Percentiles rank a stretch among this genome's conserved stretches.
These are phyloP conservation scores for Coccinonectria pachysandricola DNA, from an alignment of 2,329 filamentous ascomycete genomes.

Conservation along the genomic window DNA sequence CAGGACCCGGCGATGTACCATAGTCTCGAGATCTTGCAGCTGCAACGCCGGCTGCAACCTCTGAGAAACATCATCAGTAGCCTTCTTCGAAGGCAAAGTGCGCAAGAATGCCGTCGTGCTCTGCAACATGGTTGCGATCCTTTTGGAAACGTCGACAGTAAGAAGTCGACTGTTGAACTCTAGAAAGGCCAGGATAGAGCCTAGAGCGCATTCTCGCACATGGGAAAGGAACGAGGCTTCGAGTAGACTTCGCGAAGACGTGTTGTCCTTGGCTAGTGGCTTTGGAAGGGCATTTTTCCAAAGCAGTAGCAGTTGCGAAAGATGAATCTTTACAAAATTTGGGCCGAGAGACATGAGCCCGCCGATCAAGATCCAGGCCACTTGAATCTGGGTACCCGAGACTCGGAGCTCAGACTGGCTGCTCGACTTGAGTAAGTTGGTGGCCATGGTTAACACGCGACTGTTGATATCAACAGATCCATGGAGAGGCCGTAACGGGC, in stretches of 20 bases:
- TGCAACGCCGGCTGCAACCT: constrained; percentile 77
- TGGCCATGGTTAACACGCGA: constrained; percentile 81
- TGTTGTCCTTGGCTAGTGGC: constrained; percentile 86
- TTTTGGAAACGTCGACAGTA: constrained; percentile 87
- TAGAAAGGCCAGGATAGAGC: constrained; percentile 83
- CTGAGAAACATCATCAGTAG: constrained; percentile 76
- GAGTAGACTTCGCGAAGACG: constrained; percentile 68
- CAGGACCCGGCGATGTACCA: constrained; percentile 85
- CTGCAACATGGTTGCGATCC: constrained; percentile 88
- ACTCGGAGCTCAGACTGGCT: constrained; percentile 82
- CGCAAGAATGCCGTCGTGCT: constrained; percentile 88
- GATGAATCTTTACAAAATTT: constrained; percentile 97
- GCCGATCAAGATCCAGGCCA: constrained; percentile 94
- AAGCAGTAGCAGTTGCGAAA: constrained; percentile 82
- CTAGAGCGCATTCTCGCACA: constrained; percentile 86
- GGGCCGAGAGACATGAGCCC: constrained; percentile 93
- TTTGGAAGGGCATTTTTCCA: constrained; percentile 98
- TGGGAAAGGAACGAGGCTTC: constrained; percentile 91
- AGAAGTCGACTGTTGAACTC: constrained; percentile 87
- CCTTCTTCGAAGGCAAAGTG: constrained; percentile 72
- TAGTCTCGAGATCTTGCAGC: constrained; percentile 79
- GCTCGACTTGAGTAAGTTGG: constrained; percentile 83
- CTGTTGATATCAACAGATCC: constrained; percentile 95
- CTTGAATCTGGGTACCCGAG: constrained; percentile 90
- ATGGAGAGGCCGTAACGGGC: constrained; percentile 77